Conservation (phyloP, 495 filamentous ascomycete species). For the Margaritispora aquatica region DNA sequence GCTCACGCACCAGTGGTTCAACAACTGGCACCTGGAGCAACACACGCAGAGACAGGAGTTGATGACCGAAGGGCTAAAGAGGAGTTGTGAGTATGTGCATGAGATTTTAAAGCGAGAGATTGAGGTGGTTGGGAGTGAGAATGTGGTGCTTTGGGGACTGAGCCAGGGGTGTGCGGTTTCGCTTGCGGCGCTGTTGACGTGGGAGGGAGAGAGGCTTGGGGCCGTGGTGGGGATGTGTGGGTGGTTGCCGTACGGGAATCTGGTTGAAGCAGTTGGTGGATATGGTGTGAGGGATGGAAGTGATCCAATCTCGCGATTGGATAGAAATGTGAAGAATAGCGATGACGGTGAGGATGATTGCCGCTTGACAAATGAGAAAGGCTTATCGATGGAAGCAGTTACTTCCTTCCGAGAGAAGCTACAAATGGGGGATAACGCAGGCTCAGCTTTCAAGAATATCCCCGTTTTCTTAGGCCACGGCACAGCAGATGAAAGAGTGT, state of each 20-base stretch:
- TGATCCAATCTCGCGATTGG: neutral
- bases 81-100: constrained; percentile 35
- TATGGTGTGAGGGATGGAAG: neutral
- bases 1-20: constrained; percentile 50
- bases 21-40: constrained; percentile 35
- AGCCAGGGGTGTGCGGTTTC: constrained; percentile 50
- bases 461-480: constrained; percentile 49
- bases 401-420: constrained; percentile 20
- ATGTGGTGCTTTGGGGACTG: constrained; percentile 45
- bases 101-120: constrained; percentile 34
- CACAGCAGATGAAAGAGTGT: constrained; percentile 39
- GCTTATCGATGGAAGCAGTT: constrained; percentile 18
- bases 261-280: constrained; percentile 25
- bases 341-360: constrained; percentile 3
- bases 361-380: neutral
- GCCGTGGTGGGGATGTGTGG: constrained; percentile 49
- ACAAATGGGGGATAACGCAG: constrained; percentile 3
- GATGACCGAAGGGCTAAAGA: constrained; percentile 35
- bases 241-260: constrained; percentile 42
- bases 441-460: constrained; percentile 12
- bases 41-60: constrained; percentile 26
- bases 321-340: constrained; percentile 14
- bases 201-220: constrained; percentile 28
- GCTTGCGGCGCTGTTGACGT: constrained; percentile 33
- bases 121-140: constrained; percentile 28